Conservation (phyloP, 148 eudicot species). For the Rhododendron ferrugineum region DNA sequence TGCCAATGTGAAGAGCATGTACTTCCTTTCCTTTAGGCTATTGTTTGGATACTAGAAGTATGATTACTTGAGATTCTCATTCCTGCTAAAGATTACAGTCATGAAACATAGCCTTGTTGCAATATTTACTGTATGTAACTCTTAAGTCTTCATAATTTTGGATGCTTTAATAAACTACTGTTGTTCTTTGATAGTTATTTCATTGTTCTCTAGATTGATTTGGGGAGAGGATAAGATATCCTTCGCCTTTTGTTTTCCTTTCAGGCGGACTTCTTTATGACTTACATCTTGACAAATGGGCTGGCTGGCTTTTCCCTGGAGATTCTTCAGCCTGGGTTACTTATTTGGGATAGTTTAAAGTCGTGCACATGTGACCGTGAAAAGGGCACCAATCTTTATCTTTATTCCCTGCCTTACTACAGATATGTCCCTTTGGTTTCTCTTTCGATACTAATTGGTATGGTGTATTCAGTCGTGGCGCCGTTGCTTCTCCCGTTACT, state of each 20-base stretch:
- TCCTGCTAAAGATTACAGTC: not conserved
- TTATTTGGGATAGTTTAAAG: conserved; percentile 54
- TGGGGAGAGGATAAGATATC: not conserved
- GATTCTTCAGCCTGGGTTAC: conserved; percentile 77
- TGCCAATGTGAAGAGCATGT: not conserved
- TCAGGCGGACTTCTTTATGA: conserved; percentile 93
- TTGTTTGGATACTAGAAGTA: not conserved
- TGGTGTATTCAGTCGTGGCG: conserved; percentile 79
- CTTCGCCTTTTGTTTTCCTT: conserved; percentile 8
- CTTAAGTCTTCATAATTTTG: not conserved
- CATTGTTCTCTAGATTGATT: not conserved
- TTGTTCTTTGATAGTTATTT: not conserved
- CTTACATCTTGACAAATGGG: conserved; percentile 87
- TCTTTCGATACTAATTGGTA: conserved; percentile 67
- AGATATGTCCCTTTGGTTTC: conserved; percentile 66
- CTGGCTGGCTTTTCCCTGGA: conserved; percentile 85
- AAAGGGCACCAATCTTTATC: conserved; percentile 55
- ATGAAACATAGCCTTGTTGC: not conserved
- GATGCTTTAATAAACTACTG: not conserved
- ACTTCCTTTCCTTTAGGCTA: not conserved
- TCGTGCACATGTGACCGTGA: conserved; percentile 55
- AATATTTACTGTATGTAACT: not conserved
- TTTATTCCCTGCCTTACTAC: conserved; percentile 69
- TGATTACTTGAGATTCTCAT: not conserved
- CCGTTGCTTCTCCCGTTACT: conserved; percentile 89